Base-by-base conservation (phyloP, 495 filamentous ascomycete genomes). In the Penicillium coffeae region DNA sequence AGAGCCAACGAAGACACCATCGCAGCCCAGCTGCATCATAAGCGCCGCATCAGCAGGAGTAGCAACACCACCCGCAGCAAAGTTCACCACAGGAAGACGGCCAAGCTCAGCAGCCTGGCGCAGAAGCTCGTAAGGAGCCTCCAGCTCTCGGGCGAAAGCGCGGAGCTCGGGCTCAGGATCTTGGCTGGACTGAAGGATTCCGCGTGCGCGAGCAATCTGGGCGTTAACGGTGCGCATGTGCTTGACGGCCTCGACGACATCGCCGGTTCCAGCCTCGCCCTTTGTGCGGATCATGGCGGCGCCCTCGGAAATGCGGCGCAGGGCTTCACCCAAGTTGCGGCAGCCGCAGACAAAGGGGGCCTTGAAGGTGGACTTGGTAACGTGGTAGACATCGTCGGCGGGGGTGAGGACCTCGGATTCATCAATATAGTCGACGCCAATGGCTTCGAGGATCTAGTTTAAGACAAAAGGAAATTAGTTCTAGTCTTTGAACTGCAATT, bases 281-380 rank as follows among this genome's bases (percentile, higher is more conserved):
- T 98, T 98, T 48, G 93, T 98, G 52, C 93, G 84, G 71, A 98
- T 97, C 93, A 98, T 97, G 27, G 93, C 92, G 12, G 93, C 93
- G 43, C 93, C 93, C 70, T 98, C 93, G 50, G 79, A 81, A 64
- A 98, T 95, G 37, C 93, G 82, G 37, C 93, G 78, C 51, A 98
- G 80, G 32, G 94, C 93, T 74, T 98, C 93, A 39, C 90, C 91
- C 12, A 98, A 74, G 75, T 96, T 93, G 42, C 93, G 82, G 77
- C 93, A 98, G 30, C 93, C 93, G 66, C 93, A 98, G 41, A 98
- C 93, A 69, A 98, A 98, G 46, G 93, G 93, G 36, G 85, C 81
- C 60, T 78, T 81, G 79, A 88, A 97, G 48, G 69, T 62, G 69
- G 81, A 74, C 76, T 98, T 98, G 67, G 88, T 85, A 47, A 98